These are phyloP conservation scores for Hirsutella thompsonii DNA, from an alignment of 2,329 filamentous ascomycete genomes.

Conservation along the genomic window DNA sequence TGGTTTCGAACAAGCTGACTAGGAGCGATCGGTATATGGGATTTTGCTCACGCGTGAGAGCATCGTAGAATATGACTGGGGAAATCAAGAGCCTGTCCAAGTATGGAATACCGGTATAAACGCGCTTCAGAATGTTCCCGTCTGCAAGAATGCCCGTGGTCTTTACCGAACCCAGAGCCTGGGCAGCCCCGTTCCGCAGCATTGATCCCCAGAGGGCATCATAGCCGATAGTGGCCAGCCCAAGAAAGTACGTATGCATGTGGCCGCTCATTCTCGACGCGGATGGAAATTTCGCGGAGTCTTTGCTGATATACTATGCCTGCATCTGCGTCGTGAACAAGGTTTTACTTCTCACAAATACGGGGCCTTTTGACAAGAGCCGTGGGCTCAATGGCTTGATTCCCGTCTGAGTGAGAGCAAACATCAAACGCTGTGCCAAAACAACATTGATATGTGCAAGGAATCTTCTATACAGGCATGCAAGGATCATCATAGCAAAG, in stretches of 20 bases:
- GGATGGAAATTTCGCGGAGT: too few species aligned
- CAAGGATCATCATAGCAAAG: too few species aligned
- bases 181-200: neutral
- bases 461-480: too few species aligned
- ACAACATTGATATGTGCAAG: too few species aligned
- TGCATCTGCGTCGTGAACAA: too few species aligned
- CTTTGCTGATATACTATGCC: neutral
- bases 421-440: too few species aligned
- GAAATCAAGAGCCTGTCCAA: neutral
- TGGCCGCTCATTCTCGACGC: neutral
- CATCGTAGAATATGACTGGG: neutral
- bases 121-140: neutral
- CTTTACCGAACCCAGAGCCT: neutral
- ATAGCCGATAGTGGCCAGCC: neutral
- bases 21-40: neutral
- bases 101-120: neutral
- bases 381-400: too few species aligned
- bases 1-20: neutral
- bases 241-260: neutral
- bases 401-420: too few species aligned
- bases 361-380: too few species aligned
- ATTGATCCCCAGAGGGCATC: neutral
- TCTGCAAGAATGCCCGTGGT: neutral
- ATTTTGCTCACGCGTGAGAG: neutral
- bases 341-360: too few species aligned